Evolutionary conservation across 106 monocot species (phyloP), one percentile per base, ranked within the genome.

Genomic region (Apostasia shenzhenica): DNA sequence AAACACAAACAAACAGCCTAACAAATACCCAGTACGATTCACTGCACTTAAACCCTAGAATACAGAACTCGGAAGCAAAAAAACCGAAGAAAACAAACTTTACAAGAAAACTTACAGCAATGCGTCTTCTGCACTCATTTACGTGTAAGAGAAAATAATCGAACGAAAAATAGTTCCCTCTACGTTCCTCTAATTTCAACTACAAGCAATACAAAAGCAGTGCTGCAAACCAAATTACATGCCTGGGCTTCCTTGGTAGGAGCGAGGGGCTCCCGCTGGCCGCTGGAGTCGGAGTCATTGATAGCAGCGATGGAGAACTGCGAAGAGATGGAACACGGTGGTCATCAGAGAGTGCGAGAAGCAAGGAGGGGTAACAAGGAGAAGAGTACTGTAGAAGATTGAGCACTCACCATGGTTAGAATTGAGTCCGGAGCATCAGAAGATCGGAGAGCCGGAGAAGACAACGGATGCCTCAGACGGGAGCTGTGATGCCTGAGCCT

Each of bases 241-340:
- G 48, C 89, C 89, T 89, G 84, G 2, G 95, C 95, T 87, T 97
- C 95, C 44, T 97, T 97, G 44, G 95, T 92, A 1, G 95, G 95
- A 2, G 95, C 95, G 69, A 92, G 92, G 65, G 86, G 86, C 58
- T 92, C 95, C 92, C 95, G 86, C 54, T 82, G 69, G 8, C 71
- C 84, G 10, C 82, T 45, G 46, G 86, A 51, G 2, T 97, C 89
- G 45, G 82, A 77, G 46, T 97, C 95, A 69, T 97, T 97, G 69
- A 97, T 92, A 26, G 95, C 95, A 39, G 95, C 82, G 78, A 97
- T 92, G 48, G 95, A 97, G 78, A 97, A 97, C 95, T 89, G 60
- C 49, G 46, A 76, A 40, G 50, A 68, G 12, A 8, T 8, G 44
- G 56, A 59, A 5, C 1, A 46, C 44, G 26, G 14, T 54, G 45